phyloP scores from a whole-genome alignment of 2,329 filamentous ascomycete genomes.

The Aspergillus melleus region DNA sequence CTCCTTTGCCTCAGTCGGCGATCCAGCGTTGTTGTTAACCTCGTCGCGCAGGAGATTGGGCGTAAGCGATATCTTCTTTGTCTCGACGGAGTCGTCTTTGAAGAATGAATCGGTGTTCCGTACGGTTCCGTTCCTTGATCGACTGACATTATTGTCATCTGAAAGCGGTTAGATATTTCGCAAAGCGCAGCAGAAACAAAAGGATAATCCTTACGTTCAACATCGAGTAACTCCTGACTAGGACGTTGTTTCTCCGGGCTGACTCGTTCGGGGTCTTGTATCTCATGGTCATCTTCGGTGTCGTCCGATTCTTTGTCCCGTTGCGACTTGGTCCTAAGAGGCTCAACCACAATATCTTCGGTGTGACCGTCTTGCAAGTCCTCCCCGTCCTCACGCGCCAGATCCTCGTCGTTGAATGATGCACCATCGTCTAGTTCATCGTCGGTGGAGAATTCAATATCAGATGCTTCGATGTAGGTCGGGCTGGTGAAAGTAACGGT shows the following conservation, averaged over 20 bases:
- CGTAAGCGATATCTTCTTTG: conserved; percentile 94
- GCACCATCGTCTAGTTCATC: conserved; percentile 63
- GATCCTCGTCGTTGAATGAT: conserved; percentile 49
- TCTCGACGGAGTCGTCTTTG: conserved; percentile 92
- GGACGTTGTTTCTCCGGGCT: conserved; percentile 47
- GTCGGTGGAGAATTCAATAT: conserved; percentile 79
- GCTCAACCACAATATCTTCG: conserved; percentile 45
- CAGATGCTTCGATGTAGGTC: conserved; percentile 84
- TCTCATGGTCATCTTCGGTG: conserved; percentile 23
- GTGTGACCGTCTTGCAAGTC: conserved; percentile 32
- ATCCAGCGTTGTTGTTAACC: conserved; percentile 31
- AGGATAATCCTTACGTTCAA: conserved; percentile 36
- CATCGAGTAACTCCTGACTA: conserved; percentile 67
- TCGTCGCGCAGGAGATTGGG: conserved; percentile 90
- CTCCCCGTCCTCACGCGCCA: conserved; percentile 41
- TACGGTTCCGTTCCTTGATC: conserved; percentile 80
- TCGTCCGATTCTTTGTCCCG: conserved; percentile 34
- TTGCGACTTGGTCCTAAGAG: conserved; percentile 44
- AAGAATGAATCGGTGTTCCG: conserved; percentile 96
- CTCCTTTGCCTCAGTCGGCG: conserved; percentile 40
- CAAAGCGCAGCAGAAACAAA: background rate
- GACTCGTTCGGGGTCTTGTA: conserved; percentile 26
- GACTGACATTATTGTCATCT: conserved; percentile 37
- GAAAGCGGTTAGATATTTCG: conserved; percentile 17
- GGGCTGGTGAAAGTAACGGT: conserved; percentile 82